Evolutionary conservation across 2,329 filamentous ascomycete genomes (phyloP), one percentile per base, ranked within the genome.

Genomic region (Alternaria gansuensis): DNA sequence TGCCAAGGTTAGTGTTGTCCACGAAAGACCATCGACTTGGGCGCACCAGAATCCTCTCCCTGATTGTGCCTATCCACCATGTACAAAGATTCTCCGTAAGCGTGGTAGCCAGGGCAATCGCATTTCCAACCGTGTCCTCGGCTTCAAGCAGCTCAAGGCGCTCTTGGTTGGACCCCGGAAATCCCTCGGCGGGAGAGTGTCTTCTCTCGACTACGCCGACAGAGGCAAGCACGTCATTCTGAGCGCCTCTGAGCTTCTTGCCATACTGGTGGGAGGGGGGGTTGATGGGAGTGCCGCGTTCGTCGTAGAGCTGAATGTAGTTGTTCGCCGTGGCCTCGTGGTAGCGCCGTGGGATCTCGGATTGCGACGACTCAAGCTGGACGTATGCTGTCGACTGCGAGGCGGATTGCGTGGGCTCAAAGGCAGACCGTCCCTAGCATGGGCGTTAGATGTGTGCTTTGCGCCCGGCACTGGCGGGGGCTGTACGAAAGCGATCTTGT

Each of bases 151-250:
- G 54, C 21, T 72, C 67, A n/a, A 75, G 26, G 13, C 68, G 70
- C 28, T 72, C 66, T 44, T 71, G 64, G 33, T 68, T 71, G 3
- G 70, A 63, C 34, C 69, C 70, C 5, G 73, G 68, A 24, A 75
- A 66, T 7, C 61, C 65, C 17, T 71, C 63, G 14, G 67, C 64
- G 4, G 70, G 70, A 26, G 70, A 66, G 14, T 53, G 64, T 9
- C 70, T 78, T 57, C 78, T 71, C 64, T 82, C 79, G 0, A 82
- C 78, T 1, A 83, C 80, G 21, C 81, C 81, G 9, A 83, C 79
- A 0, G 81, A 77, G 21, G 77, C 79, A 5, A 82, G 74, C 1
- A 82, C 77, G 62, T 82, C 80, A 44, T 83, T 83, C 54, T 82
- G 79, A 7, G 81, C 81, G 51, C 77, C 75, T 51, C 81, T 74